Conservation (phyloP, 1,284 basidiomycete species). For the Ceratorhiza oryzae-sativae region DNA sequence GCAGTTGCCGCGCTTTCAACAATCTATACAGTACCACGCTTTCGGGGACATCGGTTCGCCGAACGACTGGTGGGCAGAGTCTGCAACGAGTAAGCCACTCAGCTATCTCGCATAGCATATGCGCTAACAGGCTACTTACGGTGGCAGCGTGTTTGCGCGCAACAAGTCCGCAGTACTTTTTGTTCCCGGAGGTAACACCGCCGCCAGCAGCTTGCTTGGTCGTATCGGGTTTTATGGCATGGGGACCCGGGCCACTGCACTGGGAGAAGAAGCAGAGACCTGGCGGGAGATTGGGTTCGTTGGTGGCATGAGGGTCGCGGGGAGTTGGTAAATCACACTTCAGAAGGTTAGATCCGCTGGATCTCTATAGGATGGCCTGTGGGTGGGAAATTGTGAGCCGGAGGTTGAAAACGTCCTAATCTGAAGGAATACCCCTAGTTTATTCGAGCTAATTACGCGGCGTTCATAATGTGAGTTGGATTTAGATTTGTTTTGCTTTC, state of each 20-base stretch:
- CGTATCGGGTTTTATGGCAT: constrained; percentile 37
- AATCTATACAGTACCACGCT: constrained; percentile 10
- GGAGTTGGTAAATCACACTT: constrained; percentile 10
- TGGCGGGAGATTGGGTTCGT: constrained; percentile 36
- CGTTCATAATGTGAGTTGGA: neutral
- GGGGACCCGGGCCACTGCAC: constrained; percentile 2
- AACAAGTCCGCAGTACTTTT: constrained; percentile 35
- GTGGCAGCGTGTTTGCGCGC: constrained; percentile 12
- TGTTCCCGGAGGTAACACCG: constrained; percentile 25
- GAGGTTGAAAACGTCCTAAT: neutral
- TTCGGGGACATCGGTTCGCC: constrained; percentile 12
- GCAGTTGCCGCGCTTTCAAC: constrained; percentile 22
- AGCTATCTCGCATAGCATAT: no score
- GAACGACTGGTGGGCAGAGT: constrained; percentile 23
- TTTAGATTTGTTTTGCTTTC: neutral
- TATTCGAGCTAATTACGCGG: no score
- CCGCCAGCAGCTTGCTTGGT: constrained; percentile 29
- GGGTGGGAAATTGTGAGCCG: neutral
- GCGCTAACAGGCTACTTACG: neutral
- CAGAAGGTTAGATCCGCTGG: neutral
- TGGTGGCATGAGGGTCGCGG: constrained; percentile 9
- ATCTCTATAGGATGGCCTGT: neutral
- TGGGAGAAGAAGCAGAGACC: constrained; percentile 26
- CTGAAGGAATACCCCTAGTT: no score
- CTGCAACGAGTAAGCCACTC: constrained; percentile 8